A percentile compares a stretch with the other conserved stretches of the same genome.
phyloP scores from a whole-genome alignment of 2,329 filamentous ascomycete genomes.

The Neocatenulostroma microsporum region DNA sequence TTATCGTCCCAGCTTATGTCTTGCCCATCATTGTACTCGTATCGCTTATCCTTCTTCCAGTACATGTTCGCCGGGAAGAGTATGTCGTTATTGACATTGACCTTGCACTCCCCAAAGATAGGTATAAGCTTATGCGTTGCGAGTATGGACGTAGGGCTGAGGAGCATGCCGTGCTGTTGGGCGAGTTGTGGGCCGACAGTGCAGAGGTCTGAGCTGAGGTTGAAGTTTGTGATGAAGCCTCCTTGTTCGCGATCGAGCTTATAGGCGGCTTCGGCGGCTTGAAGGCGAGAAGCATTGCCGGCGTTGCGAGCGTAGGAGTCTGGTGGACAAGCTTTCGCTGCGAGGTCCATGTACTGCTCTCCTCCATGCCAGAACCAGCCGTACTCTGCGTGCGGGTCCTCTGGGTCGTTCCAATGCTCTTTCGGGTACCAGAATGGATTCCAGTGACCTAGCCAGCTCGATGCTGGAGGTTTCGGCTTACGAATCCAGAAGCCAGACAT shows the following conservation, averaged over 20 bases:
- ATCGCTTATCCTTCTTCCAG: conserved; percentile 48
- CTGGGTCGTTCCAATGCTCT: conserved; percentile 34
- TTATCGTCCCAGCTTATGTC: conserved; percentile 55
- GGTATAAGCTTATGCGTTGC: conserved; percentile 60
- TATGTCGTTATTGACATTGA: conserved; percentile 66
- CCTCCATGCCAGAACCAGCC: conserved; percentile 41
- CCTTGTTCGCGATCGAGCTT: conserved; percentile 56
- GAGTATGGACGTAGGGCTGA: conserved; percentile 55
- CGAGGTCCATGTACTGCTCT: conserved; percentile 47
- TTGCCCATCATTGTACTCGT: conserved; percentile 43
- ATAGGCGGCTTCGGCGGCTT: conserved; percentile 56
- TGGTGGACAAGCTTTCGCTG: conserved; percentile 52
- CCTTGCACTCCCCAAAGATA: conserved; percentile 68
- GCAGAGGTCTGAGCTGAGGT: conserved; percentile 58
- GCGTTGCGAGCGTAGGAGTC: conserved; percentile 52
- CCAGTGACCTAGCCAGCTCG: conserved; percentile 9
- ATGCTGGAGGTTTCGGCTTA: conserved; percentile 10
- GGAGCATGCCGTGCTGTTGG: conserved; percentile 64
- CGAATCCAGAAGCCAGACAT: conserved; percentile 32
- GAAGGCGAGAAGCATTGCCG: too few species aligned
- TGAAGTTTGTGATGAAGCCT: conserved; percentile 61
- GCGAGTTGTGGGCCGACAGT: conserved; percentile 70
- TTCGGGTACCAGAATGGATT: conserved; percentile 35
- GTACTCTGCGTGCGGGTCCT: conserved; percentile 25
- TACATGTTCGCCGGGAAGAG: conserved; percentile 63